Percentiles rank a stretch among this genome's conserved stretches.
These are phyloP conservation scores for Volutella citrinella DNA, from an alignment of 2,329 filamentous ascomycete species.

Conservation along the genomic window DNA sequence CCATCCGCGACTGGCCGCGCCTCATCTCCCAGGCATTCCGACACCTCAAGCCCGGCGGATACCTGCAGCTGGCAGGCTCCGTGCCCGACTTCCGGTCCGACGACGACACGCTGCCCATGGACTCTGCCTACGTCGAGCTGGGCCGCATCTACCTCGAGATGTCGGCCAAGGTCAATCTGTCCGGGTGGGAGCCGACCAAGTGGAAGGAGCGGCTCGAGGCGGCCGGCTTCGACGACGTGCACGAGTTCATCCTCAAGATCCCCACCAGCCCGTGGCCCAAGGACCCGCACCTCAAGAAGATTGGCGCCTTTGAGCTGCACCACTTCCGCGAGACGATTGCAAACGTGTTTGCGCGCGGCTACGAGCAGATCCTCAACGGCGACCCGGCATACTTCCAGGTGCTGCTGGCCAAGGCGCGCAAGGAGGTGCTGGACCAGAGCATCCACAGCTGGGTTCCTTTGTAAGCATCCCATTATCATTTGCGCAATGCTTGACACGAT, in stretches of 20 bases:
- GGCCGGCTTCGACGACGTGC: conserved; percentile 30
- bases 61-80: conserved; percentile 24
- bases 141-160: conserved; percentile 22
- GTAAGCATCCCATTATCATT: too few species aligned
- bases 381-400: conserved; percentile 20
- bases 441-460: conserved; percentile 25
- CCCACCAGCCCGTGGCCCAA: conserved; percentile 30
- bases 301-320: conserved; percentile 23
- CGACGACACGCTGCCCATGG: conserved; percentile 21
- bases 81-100: conserved; percentile 22
- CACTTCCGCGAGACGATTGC: conserved; percentile 22
- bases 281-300: conserved; percentile 26
- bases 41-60: conserved; percentile 52
- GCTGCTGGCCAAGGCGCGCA: conserved; percentile 16
- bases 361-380: conserved; percentile 19
- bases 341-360: conserved; percentile 20
- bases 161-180: conserved; percentile 17
- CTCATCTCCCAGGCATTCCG: conserved; percentile 47
- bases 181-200: conserved; percentile 17
- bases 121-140: conserved; percentile 20
- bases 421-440: conserved; percentile 17
- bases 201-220: conserved; percentile 25
- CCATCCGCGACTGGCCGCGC: conserved; percentile 52
- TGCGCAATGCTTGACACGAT: too few species aligned
- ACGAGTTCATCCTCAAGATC: conserved; percentile 26